phyloP scores from a whole-genome alignment of 352 stramenopile species.

The Phytophthora citricola region DNA sequence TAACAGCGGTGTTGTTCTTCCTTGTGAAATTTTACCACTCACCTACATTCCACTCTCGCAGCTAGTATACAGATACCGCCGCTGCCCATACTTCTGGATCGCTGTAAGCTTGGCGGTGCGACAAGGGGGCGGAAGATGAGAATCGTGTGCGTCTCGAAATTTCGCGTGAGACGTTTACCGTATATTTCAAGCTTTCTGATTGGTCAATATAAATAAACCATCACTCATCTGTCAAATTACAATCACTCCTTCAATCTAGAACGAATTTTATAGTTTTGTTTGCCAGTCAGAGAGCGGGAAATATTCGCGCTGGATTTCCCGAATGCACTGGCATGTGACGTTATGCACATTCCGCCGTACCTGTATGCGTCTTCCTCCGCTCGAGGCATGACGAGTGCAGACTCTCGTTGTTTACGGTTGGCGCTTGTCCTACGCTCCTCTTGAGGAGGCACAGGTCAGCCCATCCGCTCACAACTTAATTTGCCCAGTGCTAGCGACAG shows the following conservation, averaged over 20 bases:
- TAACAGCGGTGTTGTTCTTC: conserved; percentile 3
- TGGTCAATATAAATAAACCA: conserved; percentile 10
- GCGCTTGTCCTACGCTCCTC: conserved; percentile 29
- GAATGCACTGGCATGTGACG: conserved; percentile 10
- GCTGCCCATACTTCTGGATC: conserved; percentile 9
- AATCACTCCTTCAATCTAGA: not conserved
- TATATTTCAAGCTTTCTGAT: not conserved
- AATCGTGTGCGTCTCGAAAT: conserved; percentile 17
- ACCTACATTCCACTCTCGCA: conserved; percentile 19
- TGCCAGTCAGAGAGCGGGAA: conserved; percentile 18
- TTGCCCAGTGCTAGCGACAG: conserved; percentile 34
- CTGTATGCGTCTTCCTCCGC: conserved; percentile 13
- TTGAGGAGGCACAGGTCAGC: conserved; percentile 19
- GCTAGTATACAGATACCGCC: conserved; percentile 18
- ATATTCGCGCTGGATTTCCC: conserved; percentile 44
- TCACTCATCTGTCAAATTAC: conserved; percentile 4
- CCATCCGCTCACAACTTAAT: conserved; percentile 37
- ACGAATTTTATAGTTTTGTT: no score
- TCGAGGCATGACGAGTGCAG: conserved; percentile 13
- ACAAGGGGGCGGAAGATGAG: conserved; percentile 30
- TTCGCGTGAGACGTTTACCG: conserved; percentile 15
- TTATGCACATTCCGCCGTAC: conserved; percentile 9
- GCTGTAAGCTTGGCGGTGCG: conserved; percentile 18
- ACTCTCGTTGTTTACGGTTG: conserved; percentile 33
- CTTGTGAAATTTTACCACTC: not conserved